Evolutionary conservation across 2,329 filamentous ascomycete species (phyloP).

Genomic region (Epichloe scottii): DNA sequence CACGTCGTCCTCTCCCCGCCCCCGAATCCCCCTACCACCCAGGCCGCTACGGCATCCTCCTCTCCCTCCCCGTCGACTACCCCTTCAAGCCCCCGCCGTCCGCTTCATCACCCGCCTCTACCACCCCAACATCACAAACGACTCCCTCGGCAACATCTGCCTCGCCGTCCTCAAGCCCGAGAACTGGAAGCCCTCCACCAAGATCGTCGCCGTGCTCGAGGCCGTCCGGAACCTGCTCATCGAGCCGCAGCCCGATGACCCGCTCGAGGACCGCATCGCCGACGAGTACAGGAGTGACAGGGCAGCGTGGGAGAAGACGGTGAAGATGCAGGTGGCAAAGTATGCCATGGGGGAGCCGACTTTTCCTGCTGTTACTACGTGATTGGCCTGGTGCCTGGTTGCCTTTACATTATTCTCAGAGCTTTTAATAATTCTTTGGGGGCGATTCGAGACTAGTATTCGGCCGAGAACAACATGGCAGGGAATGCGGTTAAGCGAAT

Average conservation of each 20-base stretch:
- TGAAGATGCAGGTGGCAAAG: constrained; percentile 57
- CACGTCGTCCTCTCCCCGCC: constrained; percentile 36
- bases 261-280: constrained; percentile 75
- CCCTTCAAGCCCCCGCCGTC: constrained; percentile 75
- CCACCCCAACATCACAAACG: constrained; percentile 89
- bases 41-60: constrained; percentile 60
- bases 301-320: constrained; percentile 60
- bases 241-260: constrained; percentile 80
- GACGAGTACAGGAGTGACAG: constrained; percentile 66
- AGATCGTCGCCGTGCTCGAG: constrained; percentile 62
- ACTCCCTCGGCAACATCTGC: constrained; percentile 74
- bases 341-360: constrained; percentile 45
- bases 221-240: constrained; percentile 62
- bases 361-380: constrained; percentile 16
- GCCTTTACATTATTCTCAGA: no score
- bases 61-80: constrained; percentile 67
- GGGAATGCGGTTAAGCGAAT: no score
- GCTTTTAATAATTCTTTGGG: no score
- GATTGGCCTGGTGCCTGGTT: no score
- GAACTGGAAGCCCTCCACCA: constrained; percentile 83
- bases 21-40: constrained; percentile 38
- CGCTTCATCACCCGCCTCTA: constrained; percentile 84
- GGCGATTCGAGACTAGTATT: no score
- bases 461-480: no score
- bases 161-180: constrained; percentile 71